Evolutionary conservation across 306 rosid species (phyloP), one percentile per base, ranked within the genome.

Genomic region (Mucuna pruriens): DNA sequence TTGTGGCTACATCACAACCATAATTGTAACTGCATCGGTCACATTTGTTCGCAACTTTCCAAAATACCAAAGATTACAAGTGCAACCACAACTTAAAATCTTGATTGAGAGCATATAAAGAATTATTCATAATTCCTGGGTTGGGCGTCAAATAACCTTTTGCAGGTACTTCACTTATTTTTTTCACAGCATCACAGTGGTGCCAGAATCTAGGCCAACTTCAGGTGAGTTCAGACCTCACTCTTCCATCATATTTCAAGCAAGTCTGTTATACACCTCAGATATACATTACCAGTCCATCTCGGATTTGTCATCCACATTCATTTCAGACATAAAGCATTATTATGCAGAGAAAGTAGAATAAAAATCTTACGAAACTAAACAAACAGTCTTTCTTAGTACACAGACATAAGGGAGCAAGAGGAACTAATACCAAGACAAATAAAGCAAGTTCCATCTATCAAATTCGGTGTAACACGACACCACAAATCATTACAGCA

Each of bases 401-500:
- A 29, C 7, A 36, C 6, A 44, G 39, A 19, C 11, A 38, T 7
- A 6, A 38, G 42, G 42, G 55, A 16, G 55, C 20, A 48, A 48
- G 55, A 16, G 55, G 8, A 48, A 48, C 6, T 48, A 48, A 48
- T 5, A 16, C 20, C 1, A 48, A 16, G n/a, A 58, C 5, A 58
- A 25, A 58, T 25, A 25, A 57, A 38, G 4, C 2, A 49, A n/a
- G 58, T 31, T 33, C 29, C 45, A 49, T 52, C 48, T 51, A 33
- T 34, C 36, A 54, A 39, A 31, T 42, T 16, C 5, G 40, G 60
- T 26, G 51, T 26, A 26, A 16, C 42, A 23, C 0, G 1, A 22
- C 74, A 57, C 51, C 67, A 67, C 2, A 45, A 70, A 61, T 58
- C 67, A 70, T 61, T 70, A 61, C 61, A 71, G 13, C 79, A 71